Evolutionary conservation across 371 early-diverging fungal genomes (phyloP).

Genomic region (Mucor saturninus): DNA sequence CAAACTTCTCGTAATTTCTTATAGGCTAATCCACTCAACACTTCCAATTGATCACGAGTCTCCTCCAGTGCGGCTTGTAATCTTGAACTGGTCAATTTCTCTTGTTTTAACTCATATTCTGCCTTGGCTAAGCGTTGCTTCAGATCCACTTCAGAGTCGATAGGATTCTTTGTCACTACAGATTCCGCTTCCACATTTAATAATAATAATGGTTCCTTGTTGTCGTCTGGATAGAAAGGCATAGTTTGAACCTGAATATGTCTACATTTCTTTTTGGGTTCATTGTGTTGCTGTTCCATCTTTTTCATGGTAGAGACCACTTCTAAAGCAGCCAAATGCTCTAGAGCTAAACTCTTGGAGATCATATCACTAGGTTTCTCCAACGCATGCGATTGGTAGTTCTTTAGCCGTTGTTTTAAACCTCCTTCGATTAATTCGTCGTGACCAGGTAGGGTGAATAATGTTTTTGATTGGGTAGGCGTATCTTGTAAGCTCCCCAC

Average conservation of each 20-base stretch:
- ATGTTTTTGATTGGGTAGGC: background rate
- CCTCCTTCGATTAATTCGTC: constrained; percentile 24
- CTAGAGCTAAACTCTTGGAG: constrained; percentile 17
- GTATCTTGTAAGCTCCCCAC: background rate
- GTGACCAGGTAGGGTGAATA: background rate
- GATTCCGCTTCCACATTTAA: background rate
- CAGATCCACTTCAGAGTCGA: constrained; percentile 1
- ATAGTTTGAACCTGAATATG: constrained; percentile 39
- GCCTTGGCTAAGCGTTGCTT: constrained; percentile 13
- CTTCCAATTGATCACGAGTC: constrained; percentile 56
- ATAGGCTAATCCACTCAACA: constrained; percentile 57
- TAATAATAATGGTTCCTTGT: background rate
- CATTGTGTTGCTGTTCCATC: background rate
- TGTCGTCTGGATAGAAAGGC: background rate
- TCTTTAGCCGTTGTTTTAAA: constrained; percentile 19
- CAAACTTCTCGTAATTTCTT: constrained; percentile 57
- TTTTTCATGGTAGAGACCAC: constrained; percentile 13
- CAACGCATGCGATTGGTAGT: background rate
- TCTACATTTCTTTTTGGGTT: constrained; percentile 2
- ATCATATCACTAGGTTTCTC: constrained; percentile 24
- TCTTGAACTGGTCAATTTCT: constrained; percentile 43
- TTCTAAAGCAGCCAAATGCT: constrained; percentile 28
- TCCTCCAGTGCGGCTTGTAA: constrained; percentile 53
- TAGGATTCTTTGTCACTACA: background rate
- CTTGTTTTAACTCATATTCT: constrained; percentile 51